phyloP scores from a whole-genome alignment of 2,329 filamentous ascomycete genomes.

The Bipolaris cookei region DNA sequence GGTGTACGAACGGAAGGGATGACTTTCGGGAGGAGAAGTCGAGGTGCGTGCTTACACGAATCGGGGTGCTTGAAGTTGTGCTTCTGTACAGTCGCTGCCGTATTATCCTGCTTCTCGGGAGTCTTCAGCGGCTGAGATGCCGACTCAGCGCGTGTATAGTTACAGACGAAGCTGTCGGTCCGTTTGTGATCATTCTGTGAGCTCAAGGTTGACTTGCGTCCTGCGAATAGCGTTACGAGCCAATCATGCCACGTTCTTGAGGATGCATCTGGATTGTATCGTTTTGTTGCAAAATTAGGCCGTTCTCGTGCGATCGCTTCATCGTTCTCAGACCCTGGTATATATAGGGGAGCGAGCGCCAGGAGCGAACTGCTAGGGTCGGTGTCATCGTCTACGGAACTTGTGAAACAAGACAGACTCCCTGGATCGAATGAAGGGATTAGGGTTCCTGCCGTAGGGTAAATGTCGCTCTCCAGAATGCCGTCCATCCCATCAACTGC shows the following conservation, averaged over 20 bases:
- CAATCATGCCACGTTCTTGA: constrained; percentile 6
- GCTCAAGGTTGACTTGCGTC: constrained; percentile 5
- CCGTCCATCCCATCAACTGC: background rate
- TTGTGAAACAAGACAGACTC: background rate
- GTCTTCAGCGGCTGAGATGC: background rate
- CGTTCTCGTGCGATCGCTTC: background rate
- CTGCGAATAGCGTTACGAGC: constrained; percentile 20
- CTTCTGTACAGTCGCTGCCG: background rate
- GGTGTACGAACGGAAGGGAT: background rate
- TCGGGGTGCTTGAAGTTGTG: background rate
- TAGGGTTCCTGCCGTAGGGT: background rate
- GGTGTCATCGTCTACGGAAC: background rate
- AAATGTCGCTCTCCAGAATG: background rate
- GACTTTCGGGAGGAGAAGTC: constrained; percentile 7
- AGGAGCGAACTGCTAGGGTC: constrained; percentile 11
- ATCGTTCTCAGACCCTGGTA: background rate
- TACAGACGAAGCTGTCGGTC: background rate
- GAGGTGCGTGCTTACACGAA: background rate
- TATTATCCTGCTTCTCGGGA: too few relatives aligned
- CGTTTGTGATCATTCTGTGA: background rate
- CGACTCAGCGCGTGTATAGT: background rate
- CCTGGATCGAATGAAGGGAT: background rate
- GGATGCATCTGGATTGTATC: background rate
- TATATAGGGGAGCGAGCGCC: background rate
- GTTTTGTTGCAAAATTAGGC: background rate